Base-by-base conservation (phyloP, 768 basidiomycete species). In the Xanthoconium stramineum region DNA sequence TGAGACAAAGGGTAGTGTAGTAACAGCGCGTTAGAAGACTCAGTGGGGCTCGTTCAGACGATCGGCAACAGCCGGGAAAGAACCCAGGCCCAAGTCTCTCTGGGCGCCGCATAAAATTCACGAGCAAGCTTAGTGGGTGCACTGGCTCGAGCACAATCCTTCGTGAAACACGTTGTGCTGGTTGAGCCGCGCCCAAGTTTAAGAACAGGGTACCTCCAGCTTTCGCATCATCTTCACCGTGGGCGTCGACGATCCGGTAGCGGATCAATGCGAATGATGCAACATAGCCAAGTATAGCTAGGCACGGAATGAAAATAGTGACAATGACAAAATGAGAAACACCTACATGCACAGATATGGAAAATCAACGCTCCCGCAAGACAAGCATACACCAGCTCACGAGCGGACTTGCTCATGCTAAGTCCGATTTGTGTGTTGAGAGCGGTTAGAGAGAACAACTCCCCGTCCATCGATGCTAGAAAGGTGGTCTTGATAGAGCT, bases 281-380 rank as follows among this genome's bases (percentile, higher is more conserved):
- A 29, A 60, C 17, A 47, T 66, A 71, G 11, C 61, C 64, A 13
- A 73, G 61, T 20, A 73, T 56, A 40, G 61, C 68, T 71, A 44
- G 6, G n/a, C 32, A 38, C 12, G n/a, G 35, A 40, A 40, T 50
- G 29, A 56, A 37, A 6, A 10, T 0, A 12, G 14, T 37, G 14
- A 19, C 36, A 43, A 43, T 9, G 37, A 17, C 30, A 15, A 56
- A 3, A 32, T 6, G 35, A 28, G 52, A 56, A 20, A 35, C 15
- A 61, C 70, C 24, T 39, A 69, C 70, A 6, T 50, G 69, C 64
- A 58, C 61, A 69, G 10, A 73, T 47, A 29, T 72, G 70, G 46
- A 71, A 68, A 35, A 72, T 47, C 40, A 71, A 49, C 24, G 71
- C 69, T 6, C 71, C 71, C 7, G 68, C 42, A 45, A 71, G 66